Conservation (phyloP, 371 early-diverging fungal species). For the Apophysomyces ossiformis region DNA sequence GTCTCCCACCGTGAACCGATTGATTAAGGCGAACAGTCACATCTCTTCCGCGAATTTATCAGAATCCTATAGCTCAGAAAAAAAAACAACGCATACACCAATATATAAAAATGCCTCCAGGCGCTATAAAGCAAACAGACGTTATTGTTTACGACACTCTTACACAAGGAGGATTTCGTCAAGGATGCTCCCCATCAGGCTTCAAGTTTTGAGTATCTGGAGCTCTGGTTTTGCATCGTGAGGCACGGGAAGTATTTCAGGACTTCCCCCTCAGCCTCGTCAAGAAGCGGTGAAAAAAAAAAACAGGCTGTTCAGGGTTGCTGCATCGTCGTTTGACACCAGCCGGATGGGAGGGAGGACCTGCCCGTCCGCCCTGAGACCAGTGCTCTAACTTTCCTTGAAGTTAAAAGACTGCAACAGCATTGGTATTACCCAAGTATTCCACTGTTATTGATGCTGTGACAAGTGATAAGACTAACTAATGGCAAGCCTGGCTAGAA, state of each 20-base stretch:
- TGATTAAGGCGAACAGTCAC: too few relatives aligned
- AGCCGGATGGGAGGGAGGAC: background rate
- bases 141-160: too few relatives aligned
- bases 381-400: conserved; percentile 6
- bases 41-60: too few relatives aligned
- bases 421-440: conserved; percentile 9
- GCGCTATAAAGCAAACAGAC: too few relatives aligned
- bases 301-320: conserved; percentile 4
- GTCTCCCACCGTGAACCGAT: too few relatives aligned
- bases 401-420: conserved; percentile 7
- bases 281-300: background rate
- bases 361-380: conserved; percentile 4
- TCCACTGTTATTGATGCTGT: conserved; percentile 9
- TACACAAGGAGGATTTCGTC: conserved; percentile 7
- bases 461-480: conserved; percentile 9
- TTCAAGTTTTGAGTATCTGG: conserved; percentile 7
- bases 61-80: too few relatives aligned
- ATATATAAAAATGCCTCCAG: too few relatives aligned
- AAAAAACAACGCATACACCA: too few relatives aligned
- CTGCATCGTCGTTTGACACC: conserved; percentile 5
- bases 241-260: conserved; percentile 1
- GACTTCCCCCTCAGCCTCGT: conserved; percentile 1
- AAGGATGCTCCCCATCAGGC: conserved; percentile 7
- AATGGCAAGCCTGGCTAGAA: conserved; percentile 9
- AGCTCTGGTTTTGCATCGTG: conserved; percentile 6